Evolutionary conservation across 2,329 filamentous ascomycete genomes (phyloP), one percentile per base, ranked within the genome.

Genomic region (Raffaelea ambrosiae): DNA sequence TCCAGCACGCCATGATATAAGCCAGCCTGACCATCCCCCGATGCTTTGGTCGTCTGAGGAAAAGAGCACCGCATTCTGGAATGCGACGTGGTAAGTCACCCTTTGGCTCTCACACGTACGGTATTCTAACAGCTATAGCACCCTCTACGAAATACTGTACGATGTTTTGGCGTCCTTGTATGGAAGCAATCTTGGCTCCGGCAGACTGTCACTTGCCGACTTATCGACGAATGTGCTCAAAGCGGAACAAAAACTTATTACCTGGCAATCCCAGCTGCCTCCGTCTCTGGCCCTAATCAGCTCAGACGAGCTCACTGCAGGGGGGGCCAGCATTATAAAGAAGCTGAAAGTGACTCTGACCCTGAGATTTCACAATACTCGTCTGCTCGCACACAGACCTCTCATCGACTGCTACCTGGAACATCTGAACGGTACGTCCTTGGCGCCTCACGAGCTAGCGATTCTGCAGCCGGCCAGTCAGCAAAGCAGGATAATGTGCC

Each of bases 241-340:
- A 22, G 58, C 66, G 5, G 66, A 70, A 44, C 62, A 66, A 21
- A 61, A 66, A 39, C 58, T 72, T 3, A 51, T 58, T 2, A 55
- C 60, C 21, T 72, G 68, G 70, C 57, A 63, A 36, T 48, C 57
- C 13, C 47, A 54, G 5, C 54, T 72, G 8, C 61, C 67, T 20
- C 20, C 40, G 3, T 4, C 40, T 41, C 31, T 38, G 2, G 41
- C 60, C 42, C 46, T 66, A 44, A 48, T 51, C 44, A 53, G 46
- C 40, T 53, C 26, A 22, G 44, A 26, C 22, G 50, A 22, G 1
- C 39, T 40, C 16, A 18, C 29, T 4, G 40, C 41, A 20, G 7
- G 23, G 8, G 43, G 23, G 63, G 18, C 19, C 14, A 36, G 38
- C 35, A 42, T 21, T 2, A 21, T 38, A 18, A 41, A 29, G 14